These are phyloP conservation scores for Schizophyllum commune DNA, from an alignment of 1,284 basidiomycete species.

Conservation along the genomic window DNA sequence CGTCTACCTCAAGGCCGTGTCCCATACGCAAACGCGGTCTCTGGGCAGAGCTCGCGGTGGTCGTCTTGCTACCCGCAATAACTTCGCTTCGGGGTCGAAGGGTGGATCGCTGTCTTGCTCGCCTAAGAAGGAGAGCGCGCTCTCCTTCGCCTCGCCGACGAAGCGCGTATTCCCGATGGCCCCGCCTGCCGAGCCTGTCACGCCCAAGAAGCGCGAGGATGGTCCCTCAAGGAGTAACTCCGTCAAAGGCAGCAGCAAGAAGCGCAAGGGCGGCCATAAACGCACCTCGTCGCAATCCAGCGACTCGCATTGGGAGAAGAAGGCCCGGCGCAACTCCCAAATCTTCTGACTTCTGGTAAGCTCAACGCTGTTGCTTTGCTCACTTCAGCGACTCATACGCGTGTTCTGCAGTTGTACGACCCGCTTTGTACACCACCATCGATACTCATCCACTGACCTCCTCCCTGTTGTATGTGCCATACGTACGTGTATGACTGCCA, in stretches of 20 bases:
- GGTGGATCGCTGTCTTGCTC: not conserved
- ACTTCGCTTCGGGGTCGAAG: not conserved
- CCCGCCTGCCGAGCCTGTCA: not conserved
- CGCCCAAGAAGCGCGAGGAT: not conserved
- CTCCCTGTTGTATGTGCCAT: not conserved
- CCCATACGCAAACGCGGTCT: not conserved
- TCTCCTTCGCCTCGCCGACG: not conserved
- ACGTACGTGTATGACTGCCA: not conserved
- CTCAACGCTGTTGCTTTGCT: not conserved
- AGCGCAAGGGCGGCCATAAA: not conserved
- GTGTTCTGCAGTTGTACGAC: not conserved
- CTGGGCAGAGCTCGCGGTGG: not conserved
- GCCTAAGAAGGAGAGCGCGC: not conserved
- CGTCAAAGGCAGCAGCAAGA: not conserved
- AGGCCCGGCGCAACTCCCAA: not conserved
- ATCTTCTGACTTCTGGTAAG: not conserved
- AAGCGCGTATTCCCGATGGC: not conserved
- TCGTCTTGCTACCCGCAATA: not conserved
- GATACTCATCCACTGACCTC: not conserved
- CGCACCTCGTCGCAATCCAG: not conserved
- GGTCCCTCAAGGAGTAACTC: not conserved
- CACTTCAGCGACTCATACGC: not conserved
- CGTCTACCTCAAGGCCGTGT: not conserved
- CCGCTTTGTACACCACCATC: not conserved
- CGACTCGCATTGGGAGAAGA: not conserved